phyloP scores from a whole-genome alignment of 371 early-diverging fungal species.

The Vairimorpha apis region DNA sequence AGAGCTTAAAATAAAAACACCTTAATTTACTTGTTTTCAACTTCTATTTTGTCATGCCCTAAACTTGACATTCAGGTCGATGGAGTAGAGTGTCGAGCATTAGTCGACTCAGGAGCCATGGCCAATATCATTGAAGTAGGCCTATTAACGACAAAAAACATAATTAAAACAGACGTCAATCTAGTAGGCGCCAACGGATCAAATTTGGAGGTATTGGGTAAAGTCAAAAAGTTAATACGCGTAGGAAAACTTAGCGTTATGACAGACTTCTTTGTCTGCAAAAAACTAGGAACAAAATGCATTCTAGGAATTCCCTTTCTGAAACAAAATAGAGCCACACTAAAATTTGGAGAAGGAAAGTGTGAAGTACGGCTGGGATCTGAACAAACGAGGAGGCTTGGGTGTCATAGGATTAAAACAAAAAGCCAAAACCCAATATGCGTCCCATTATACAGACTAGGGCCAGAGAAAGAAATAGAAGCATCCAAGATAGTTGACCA shows the following conservation, averaged over 20 bases:
- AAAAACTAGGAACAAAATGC: neutral
- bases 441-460: neutral
- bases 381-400: neutral
- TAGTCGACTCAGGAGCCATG: neutral
- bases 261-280: neutral
- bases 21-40: too few relatives aligned
- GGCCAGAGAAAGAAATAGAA: neutral
- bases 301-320: neutral
- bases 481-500: constrained; percentile 4
- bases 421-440: neutral
- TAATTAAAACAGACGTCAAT: neutral
- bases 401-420: neutral
- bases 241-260: neutral
- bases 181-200: neutral
- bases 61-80: too few relatives aligned
- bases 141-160: too few relatives aligned
- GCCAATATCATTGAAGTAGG: too few relatives aligned
- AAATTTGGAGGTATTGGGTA: neutral
- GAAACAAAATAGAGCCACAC: neutral
- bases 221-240: neutral
- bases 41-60: too few relatives aligned
- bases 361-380: neutral
- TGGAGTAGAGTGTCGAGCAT: too few relatives aligned
- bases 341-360: neutral
- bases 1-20: too few relatives aligned